Conservation (phyloP, 2,329 filamentous ascomycete genomes). For the Hymenoscyphus occultus region DNA sequence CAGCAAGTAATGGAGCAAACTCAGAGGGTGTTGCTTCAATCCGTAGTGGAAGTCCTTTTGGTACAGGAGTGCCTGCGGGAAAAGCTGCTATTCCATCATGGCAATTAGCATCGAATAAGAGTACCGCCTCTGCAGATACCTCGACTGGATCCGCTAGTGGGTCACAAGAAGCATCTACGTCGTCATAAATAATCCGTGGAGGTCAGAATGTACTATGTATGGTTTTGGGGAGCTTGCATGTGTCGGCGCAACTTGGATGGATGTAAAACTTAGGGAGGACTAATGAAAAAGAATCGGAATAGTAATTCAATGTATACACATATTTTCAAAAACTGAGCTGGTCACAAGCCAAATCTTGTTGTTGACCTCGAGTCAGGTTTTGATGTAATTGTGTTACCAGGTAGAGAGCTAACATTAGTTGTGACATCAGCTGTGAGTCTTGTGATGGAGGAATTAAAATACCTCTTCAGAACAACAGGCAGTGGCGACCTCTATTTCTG, state of each 20-base stretch:
- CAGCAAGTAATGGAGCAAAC: conserved; percentile 35
- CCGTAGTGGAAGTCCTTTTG: conserved; percentile 47
- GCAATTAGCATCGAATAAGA: conserved; percentile 68
- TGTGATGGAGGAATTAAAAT: background rate
- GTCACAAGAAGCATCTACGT: conserved; percentile 24
- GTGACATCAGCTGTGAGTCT: background rate
- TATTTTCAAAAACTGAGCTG: background rate
- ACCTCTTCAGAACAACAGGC: background rate
- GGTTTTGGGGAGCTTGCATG: conserved; percentile 8
- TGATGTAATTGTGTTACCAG: background rate
- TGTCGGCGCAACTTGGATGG: conserved; percentile 10
- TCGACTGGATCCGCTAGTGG: conserved; percentile 23
- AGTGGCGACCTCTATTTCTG: no score
- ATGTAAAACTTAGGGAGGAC: conserved; percentile 5
- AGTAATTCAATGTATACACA: conserved; percentile 6
- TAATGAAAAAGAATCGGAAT: conserved; percentile 3
- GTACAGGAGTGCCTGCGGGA: conserved; percentile 45
- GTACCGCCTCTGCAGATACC: conserved; percentile 21
- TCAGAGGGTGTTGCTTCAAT: conserved; percentile 36
- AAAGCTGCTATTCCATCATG: conserved; percentile 75
- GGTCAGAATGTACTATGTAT: background rate
- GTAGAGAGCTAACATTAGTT: background rate
- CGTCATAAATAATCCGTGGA: conserved; percentile 17
- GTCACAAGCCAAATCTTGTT: background rate
- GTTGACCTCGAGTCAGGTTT: background rate